phyloP scores from a whole-genome alignment of 305 asterid genomes.

The Rubia peregrina region DNA sequence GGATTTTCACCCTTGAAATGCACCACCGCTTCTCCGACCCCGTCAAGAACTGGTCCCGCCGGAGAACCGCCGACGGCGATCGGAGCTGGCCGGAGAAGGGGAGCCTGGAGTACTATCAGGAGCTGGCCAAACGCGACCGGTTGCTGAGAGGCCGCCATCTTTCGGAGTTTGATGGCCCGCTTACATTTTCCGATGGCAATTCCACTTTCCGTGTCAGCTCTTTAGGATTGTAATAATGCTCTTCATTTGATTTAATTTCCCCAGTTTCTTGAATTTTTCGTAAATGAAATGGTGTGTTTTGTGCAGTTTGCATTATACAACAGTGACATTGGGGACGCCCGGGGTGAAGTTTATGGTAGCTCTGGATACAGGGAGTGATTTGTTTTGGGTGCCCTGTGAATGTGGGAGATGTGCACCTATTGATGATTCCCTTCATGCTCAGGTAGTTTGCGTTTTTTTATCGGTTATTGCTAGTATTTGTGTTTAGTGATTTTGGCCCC shows the following conservation, averaged over 20 bases:
- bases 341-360: slow-evolving; percentile 81
- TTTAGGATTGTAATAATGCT: slow-evolving; percentile 57
- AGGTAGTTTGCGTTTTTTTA: slow-evolving; percentile 36
- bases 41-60: slow-evolving; percentile 58
- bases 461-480: background rate
- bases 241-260: background rate
- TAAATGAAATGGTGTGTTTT: slow-evolving; percentile 21
- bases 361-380: slow-evolving; percentile 83
- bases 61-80: slow-evolving; percentile 23
- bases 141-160: slow-evolving; percentile 41
- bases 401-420: slow-evolving; percentile 57
- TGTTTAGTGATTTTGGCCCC: background rate
- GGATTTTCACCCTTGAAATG: slow-evolving; percentile 57
- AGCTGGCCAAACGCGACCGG: slow-evolving; percentile 48
- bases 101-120: slow-evolving; percentile 47
- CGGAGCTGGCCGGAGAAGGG: slow-evolving; percentile 56
- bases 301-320: slow-evolving; percentile 75
- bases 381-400: slow-evolving; percentile 80
- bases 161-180: slow-evolving; percentile 35
- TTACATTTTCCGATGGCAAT: slow-evolving; percentile 69
- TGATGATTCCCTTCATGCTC: slow-evolving; percentile 40
- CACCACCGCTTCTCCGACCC: slow-evolving; percentile 82
- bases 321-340: slow-evolving; percentile 72
- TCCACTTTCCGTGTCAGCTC: slow-evolving; percentile 61
- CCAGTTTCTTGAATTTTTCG: slow-evolving; percentile 12